Conservation (phyloP, 2,329 filamentous ascomycete species). For the Penicillium sp. region DNA sequence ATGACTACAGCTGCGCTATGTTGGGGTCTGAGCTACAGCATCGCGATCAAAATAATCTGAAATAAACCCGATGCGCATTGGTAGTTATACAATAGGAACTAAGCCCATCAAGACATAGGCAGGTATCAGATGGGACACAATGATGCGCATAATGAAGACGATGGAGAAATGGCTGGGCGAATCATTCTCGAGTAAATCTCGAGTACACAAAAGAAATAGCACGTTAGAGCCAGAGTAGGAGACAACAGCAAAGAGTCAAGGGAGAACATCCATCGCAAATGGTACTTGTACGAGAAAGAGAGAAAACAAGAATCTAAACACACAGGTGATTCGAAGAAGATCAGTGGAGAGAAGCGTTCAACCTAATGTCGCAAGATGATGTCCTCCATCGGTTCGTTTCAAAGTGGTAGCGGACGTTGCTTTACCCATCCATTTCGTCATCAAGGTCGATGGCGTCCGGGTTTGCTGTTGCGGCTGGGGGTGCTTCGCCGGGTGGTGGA, state of each 20-base stretch:
- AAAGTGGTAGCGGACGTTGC: neutral
- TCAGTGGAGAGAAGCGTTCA: constrained; percentile 9
- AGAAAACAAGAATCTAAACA: constrained; percentile 10
- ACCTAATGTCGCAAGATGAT: constrained; percentile 3
- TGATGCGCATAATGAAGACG: neutral
- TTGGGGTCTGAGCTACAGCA: too few species aligned
- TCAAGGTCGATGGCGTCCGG: constrained; percentile 84
- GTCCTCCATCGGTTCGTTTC: neutral
- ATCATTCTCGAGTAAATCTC: neutral
- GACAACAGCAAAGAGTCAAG: constrained; percentile 5
- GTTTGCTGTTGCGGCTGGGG: constrained; percentile 53
- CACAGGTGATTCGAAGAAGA: constrained; percentile 6
- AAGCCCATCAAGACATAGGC: neutral
- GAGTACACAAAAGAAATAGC: constrained; percentile 3
- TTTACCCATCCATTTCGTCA: constrained; percentile 46
- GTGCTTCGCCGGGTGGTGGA: constrained; percentile 30
- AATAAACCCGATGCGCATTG: neutral
- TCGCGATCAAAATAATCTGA: too few species aligned
- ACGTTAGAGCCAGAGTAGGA: constrained; percentile 7
- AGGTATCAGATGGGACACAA: neutral
- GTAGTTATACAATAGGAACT: neutral
- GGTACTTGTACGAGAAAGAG: constrained; percentile 12
- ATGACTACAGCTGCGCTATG: too few species aligned
- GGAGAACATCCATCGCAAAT: constrained; percentile 9
- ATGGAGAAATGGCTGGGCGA: neutral